A percentile compares a stretch with the other conserved stretches of the same genome.
phyloP scores from a whole-genome alignment of 257 asterid genomes.

The Penstemon eatonii region DNA sequence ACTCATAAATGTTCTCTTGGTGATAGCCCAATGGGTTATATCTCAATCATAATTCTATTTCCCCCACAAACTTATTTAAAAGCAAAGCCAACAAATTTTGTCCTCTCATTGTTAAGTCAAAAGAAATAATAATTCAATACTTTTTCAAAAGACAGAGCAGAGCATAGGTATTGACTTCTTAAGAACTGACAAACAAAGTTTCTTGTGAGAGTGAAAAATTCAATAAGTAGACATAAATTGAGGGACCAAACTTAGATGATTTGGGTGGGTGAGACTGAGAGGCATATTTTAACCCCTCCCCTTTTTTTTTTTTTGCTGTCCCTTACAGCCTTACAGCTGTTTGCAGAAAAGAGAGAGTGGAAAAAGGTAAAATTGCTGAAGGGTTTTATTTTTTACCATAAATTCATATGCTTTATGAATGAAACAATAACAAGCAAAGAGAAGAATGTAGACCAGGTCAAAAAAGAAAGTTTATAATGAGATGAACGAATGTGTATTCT shows the following conservation, averaged over 20 bases:
- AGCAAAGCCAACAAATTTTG: not conserved
- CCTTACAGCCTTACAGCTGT: slow-evolving; percentile 67
- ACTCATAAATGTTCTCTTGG: too few relatives aligned
- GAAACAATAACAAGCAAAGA: slow-evolving; percentile 31
- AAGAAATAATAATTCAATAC: slow-evolving; percentile 15
- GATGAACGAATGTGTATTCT: slow-evolving; percentile 26
- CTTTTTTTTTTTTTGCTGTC: slow-evolving; percentile 18
- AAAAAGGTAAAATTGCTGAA: slow-evolving; percentile 24
- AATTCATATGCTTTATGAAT: slow-evolving; percentile 32
- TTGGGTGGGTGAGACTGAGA: slow-evolving; percentile 24
- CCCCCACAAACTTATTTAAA: not conserved
- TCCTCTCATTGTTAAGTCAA: slow-evolving; percentile 7
- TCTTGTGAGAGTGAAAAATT: slow-evolving; percentile 24
- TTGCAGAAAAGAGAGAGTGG: slow-evolving; percentile 3
- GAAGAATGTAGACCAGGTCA: slow-evolving; percentile 22
- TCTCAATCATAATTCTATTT: not conserved
- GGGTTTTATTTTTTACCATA: slow-evolving; percentile 27
- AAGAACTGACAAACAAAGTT: slow-evolving; percentile 32
- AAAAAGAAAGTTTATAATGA: slow-evolving; percentile 18
- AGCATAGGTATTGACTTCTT: slow-evolving; percentile 14
- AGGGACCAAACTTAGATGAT: slow-evolving; percentile 39
- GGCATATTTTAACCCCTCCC: not conserved
- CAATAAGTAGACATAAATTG: slow-evolving; percentile 29
- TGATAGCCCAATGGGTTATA: not conserved
- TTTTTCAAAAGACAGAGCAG: not conserved